These are phyloP conservation scores for Amanita jacksonii DNA, from an alignment of 768 basidiomycete species.

Conservation along the genomic window DNA sequence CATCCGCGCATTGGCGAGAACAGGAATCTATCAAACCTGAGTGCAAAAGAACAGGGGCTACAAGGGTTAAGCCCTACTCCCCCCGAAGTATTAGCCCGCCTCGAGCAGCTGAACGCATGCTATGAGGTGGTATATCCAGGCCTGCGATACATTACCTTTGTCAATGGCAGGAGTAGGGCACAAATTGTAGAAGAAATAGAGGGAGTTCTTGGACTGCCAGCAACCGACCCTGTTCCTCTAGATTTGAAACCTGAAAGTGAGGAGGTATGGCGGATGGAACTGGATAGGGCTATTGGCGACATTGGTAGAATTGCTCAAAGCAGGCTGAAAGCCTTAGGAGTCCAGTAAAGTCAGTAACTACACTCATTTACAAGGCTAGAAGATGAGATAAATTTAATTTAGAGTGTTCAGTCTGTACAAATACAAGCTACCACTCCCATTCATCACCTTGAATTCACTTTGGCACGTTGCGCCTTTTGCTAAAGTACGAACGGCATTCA, in stretches of 20 bases:
- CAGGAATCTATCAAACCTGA: slow-evolving; percentile 63
- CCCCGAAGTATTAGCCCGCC: slow-evolving; percentile 62
- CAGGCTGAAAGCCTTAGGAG: slow-evolving; percentile 40
- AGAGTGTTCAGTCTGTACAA: background rate
- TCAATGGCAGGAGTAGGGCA: slow-evolving; percentile 70
- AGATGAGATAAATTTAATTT: background rate
- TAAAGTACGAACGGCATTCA: background rate
- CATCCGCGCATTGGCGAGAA: slow-evolving; percentile 89
- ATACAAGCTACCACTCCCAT: no score
- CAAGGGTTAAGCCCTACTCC: slow-evolving; percentile 42
- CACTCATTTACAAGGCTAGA: background rate
- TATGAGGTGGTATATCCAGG: slow-evolving; percentile 71
- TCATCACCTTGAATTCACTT: background rate
- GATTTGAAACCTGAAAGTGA: slow-evolving; percentile 28
- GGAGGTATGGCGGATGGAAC: slow-evolving; percentile 54
- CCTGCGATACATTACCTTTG: slow-evolving; percentile 85
- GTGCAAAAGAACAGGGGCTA: slow-evolving; percentile 71
- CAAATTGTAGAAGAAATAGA: slow-evolving; percentile 78
- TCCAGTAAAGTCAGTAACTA: slow-evolving; percentile 18
- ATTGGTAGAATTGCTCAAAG: slow-evolving; percentile 72
- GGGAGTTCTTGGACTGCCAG: slow-evolving; percentile 39
- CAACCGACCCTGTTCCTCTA: slow-evolving; percentile 29
- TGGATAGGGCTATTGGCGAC: slow-evolving; percentile 63
- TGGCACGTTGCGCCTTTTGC: slow-evolving; percentile 2
- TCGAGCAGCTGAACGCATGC: slow-evolving; percentile 64